These are phyloP conservation scores for Streptanthus diversifolius DNA, from an alignment of 345 rosid species.

Conservation along the genomic window DNA sequence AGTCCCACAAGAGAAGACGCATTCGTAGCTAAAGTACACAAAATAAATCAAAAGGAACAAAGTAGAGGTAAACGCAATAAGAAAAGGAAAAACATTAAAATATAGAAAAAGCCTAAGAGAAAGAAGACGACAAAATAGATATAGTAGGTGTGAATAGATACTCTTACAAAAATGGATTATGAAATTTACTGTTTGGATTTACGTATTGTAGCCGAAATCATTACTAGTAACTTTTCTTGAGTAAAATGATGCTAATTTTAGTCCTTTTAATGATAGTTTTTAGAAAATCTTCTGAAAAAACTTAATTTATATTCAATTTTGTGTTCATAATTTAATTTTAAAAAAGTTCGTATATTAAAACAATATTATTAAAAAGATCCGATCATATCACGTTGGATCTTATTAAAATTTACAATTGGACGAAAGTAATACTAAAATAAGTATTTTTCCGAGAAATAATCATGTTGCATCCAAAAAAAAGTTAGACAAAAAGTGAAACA, in stretches of 20 bases:
- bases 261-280: background rate
- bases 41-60: background rate
- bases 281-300: background rate
- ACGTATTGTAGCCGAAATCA: background rate
- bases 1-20: background rate
- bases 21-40: background rate
- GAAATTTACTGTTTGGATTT: background rate
- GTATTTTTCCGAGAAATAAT: too few relatives aligned
- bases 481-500: too few relatives aligned
- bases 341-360: background rate
- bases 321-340: background rate
- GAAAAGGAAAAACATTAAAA: background rate
- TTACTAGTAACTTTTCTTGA: background rate
- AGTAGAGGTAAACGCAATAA: background rate
- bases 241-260: background rate
- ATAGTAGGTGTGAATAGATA: background rate
- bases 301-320: background rate
- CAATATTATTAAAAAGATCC: background rate
- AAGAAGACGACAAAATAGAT: background rate
- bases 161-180: background rate
- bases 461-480: too few relatives aligned
- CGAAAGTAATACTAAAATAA: too few relatives aligned
- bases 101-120: background rate
- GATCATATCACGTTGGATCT: too few relatives aligned
- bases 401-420: too few relatives aligned